A percentile compares a stretch with the other conserved stretches of the same genome.
These are phyloP conservation scores for Panellus pusillus DNA, from an alignment of 768 basidiomycete genomes.

Conservation along the genomic window DNA sequence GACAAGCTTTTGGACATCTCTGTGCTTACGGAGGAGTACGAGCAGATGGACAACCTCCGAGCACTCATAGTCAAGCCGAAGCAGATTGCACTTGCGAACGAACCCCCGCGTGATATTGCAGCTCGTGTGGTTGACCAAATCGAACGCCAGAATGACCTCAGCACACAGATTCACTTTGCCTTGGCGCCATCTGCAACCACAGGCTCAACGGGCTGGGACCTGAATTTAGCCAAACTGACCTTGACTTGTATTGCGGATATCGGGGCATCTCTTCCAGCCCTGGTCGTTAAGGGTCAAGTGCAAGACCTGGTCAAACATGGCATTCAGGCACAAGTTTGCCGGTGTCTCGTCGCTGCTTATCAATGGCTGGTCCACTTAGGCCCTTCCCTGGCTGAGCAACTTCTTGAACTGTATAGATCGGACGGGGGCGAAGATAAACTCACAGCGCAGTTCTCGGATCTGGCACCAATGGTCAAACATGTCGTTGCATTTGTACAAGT, in stretches of 20 bases:
- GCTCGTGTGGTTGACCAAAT: background rate
- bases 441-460: no score
- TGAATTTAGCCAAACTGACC: background rate
- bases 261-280: background rate
- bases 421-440: no score
- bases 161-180: conserved; percentile 7
- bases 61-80: background rate
- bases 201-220: background rate
- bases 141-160: conserved; percentile 4
- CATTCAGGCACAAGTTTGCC: background rate
- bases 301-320: background rate
- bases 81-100: background rate
- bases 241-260: background rate
- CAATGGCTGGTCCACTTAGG: conserved; percentile 1
- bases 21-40: background rate
- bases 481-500: no score
- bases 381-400: background rate
- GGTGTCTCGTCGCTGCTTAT: background rate
- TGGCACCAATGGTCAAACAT: no score
- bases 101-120: background rate
- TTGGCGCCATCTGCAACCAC: background rate
- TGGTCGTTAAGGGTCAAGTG: no score
- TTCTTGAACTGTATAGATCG: background rate
- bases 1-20: background rate
- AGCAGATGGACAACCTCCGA: background rate